Percentiles rank a stretch among this genome's conserved stretches.
Conservation (phyloP, 2,329 filamentous ascomycete species). For the Emydomyces testavorans region DNA sequence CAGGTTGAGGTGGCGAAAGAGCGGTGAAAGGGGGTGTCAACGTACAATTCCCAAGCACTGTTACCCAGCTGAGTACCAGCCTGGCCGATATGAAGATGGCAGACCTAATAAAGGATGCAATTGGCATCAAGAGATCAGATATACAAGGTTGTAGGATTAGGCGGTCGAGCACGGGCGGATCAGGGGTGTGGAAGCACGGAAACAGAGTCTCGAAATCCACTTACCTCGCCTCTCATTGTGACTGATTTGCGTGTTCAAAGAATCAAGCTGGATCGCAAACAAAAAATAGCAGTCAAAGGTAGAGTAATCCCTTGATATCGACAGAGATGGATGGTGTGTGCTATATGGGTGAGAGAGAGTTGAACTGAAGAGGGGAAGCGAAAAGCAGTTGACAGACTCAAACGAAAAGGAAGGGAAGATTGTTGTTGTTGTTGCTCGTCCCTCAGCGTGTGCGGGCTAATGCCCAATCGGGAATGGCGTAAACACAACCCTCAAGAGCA, state of each 20-base stretch:
- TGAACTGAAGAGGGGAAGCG: neutral
- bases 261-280: neutral
- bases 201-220: conserved; percentile 14
- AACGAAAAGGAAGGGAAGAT: conserved; percentile 1
- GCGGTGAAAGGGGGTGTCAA: conserved; percentile 20
- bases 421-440: conserved; percentile 9
- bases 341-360: neutral
- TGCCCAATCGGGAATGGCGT: conserved; percentile 12
- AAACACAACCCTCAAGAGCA: conserved; percentile 7
- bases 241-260: neutral
- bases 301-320: too few relatives aligned
- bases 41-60: conserved; percentile 58
- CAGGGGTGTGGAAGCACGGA: conserved; percentile 15
- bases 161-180: conserved; percentile 18
- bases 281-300: too few relatives aligned
- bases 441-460: conserved; percentile 16
- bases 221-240: conserved; percentile 32
- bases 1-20: conserved; percentile 8
- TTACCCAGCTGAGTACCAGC: conserved; percentile 57
- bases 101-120: conserved; percentile 38
- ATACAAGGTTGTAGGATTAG: conserved; percentile 8
- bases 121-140: conserved; percentile 4
- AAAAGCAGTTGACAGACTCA: neutral
- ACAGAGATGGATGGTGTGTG: too few relatives aligned
- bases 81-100: conserved; percentile 57